Evolutionary conservation across 495 filamentous ascomycete genomes (phyloP).

Genomic region (Penicillium riverlandense): DNA sequence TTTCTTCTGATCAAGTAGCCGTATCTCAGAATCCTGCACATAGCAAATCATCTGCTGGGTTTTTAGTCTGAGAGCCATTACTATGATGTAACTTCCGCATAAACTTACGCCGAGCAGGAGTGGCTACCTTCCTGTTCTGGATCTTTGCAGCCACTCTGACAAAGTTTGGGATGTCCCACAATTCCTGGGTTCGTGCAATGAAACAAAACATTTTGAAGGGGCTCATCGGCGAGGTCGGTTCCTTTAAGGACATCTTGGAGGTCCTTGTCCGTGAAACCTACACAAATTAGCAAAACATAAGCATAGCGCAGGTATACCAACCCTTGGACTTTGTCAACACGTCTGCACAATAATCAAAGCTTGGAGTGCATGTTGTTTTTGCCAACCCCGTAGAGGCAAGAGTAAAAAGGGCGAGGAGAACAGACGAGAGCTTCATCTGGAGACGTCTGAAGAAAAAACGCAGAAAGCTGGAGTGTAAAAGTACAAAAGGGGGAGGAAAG

Average conservation of each 20-base stretch:
- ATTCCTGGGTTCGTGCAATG: conserved; percentile 35
- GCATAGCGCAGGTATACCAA: conserved; percentile 1
- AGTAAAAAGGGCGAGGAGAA: conserved; percentile 18
- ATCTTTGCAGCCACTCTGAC: conserved; percentile 25
- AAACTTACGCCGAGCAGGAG: conserved; percentile 18
- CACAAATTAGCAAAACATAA: not conserved
- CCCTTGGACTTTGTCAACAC: conserved; percentile 26
- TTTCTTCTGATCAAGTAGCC: too few relatives aligned
- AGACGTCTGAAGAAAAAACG: not conserved
- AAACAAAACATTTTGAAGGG: conserved; percentile 24
- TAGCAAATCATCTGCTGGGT: not conserved
- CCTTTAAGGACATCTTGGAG: conserved; percentile 24
- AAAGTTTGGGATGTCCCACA: conserved; percentile 31
- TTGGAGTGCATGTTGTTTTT: conserved; percentile 30
- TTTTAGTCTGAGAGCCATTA: not conserved
- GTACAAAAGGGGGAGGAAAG: not conserved
- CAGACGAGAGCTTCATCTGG: conserved; percentile 20
- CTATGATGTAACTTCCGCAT: not conserved
- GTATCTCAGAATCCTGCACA: too few relatives aligned
- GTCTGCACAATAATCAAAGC: conserved; percentile 35
- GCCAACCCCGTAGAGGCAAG: conserved; percentile 21
- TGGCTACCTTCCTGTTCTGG: conserved; percentile 27
- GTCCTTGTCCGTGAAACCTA: conserved; percentile 30
- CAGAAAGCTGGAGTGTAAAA: not conserved
- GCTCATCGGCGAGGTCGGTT: conserved; percentile 22